Evolutionary conservation across 2,329 filamentous ascomycete genomes (phyloP).

Genomic region (Fusarium sp.): DNA sequence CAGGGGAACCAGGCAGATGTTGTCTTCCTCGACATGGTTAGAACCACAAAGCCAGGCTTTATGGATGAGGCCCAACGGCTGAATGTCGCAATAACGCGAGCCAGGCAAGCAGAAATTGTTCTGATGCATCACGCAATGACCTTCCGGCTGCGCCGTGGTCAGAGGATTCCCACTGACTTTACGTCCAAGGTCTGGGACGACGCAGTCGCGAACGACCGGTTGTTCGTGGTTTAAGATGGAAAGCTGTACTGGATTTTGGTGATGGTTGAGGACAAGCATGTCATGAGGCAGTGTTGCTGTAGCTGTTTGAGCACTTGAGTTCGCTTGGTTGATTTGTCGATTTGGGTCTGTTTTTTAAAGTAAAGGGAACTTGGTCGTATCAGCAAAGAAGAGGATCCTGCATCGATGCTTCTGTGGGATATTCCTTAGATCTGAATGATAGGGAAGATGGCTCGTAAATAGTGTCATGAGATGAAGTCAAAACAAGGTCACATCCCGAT

Average conservation of each 20-base stretch:
- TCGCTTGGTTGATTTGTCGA: conserved; percentile 15
- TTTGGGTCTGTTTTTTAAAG: conserved; percentile 22
- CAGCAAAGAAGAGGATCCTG: background rate
- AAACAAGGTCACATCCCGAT: conserved; percentile 29
- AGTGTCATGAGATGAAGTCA: conserved; percentile 24
- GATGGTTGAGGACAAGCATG: background rate
- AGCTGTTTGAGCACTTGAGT: conserved; percentile 15
- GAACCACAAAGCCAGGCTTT: conserved; percentile 56
- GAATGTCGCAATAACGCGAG: conserved; percentile 62
- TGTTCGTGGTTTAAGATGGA: conserved; percentile 39
- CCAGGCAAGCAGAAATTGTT: conserved; percentile 60
- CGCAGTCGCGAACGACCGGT: conserved; percentile 38
- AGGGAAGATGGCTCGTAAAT: background rate
- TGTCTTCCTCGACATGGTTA: conserved; percentile 62
- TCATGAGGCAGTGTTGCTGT: background rate
- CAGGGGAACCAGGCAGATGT: conserved; percentile 64
- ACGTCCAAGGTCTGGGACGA: conserved; percentile 53
- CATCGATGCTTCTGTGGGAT: background rate
- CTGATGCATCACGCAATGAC: conserved; percentile 59
- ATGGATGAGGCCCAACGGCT: conserved; percentile 61
- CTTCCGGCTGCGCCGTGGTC: conserved; percentile 20
- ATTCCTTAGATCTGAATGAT: conserved; percentile 12
- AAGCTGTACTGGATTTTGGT: background rate
- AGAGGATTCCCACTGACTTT: conserved; percentile 39
- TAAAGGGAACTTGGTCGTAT: background rate